These are phyloP conservation scores for Clitopilus hobsonii DNA, from an alignment of 768 basidiomycete genomes.

Conservation along the genomic window DNA sequence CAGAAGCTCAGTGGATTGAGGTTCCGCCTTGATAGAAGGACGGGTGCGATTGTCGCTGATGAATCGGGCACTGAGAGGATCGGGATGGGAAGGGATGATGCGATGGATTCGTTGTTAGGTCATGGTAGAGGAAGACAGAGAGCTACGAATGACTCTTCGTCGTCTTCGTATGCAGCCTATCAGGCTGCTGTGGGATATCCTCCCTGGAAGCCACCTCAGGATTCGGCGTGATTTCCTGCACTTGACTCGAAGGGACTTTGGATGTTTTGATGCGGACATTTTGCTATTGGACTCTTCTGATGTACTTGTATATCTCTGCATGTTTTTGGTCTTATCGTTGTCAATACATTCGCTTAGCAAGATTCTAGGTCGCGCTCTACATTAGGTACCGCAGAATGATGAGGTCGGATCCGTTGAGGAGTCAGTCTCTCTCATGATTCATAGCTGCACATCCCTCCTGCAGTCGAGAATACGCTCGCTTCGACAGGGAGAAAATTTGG, in stretches of 20 bases:
- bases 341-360: too few species aligned
- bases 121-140: conserved; percentile 10
- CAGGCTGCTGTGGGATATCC: conserved; percentile 20
- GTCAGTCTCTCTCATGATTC: too few species aligned
- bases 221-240: conserved; percentile 6
- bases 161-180: conserved; percentile 13
- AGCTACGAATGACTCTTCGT: conserved; percentile 10
- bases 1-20: conserved; percentile 44
- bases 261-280: too few species aligned
- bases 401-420: too few species aligned
- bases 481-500: neutral
- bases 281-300: too few species aligned
- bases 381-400: too few species aligned
- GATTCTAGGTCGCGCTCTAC: too few species aligned
- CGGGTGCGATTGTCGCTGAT: conserved; percentile 60
- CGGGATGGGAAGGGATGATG: conserved; percentile 29
- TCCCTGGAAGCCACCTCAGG: conserved; percentile 19
- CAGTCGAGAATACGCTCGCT: neutral
- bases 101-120: conserved; percentile 32
- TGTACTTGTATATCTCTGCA: too few species aligned
- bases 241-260: neutral
- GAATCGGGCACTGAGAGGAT: conserved; percentile 28
- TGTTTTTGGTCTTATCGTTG: too few species aligned
- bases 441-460: too few species aligned
- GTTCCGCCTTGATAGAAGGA: conserved; percentile 52